Evolutionary conservation across 2,329 filamentous ascomycete genomes (phyloP), one percentile per base, ranked within the genome.

Genomic region (Alternaria sp.): DNA sequence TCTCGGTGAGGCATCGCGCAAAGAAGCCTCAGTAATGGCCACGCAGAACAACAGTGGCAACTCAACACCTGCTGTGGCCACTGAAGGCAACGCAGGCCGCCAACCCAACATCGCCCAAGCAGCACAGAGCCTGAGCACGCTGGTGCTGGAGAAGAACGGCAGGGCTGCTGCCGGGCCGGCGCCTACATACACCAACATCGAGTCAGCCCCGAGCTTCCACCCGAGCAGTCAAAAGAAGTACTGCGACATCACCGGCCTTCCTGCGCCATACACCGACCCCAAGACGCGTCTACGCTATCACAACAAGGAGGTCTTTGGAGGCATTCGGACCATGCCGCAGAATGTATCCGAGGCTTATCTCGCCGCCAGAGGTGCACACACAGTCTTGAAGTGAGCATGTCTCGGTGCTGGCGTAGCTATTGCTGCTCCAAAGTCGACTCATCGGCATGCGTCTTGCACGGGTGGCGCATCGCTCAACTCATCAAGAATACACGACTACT

Each of bases 181-280:
- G 28, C 92, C 92, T 30, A 97, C 96, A 1, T 99, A 98, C 80
- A 97, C 93, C 7, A 98, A 97, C 77, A 96, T 99, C 67, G 96
- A 98, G 80, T 94, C 93, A 51, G 95, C 96, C 4, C 96, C 96
- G 43, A 96, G 92, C 62, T 84, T 98, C 73, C 87, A 88, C 74
- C 87, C 88, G 7, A 91, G 91, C 55, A 91, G 93, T 70, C 88
- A 92, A 76, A 94, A 90, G 81, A 92, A 91, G 74, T 99, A 98
- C 81, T 99, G 96, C 84, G 96, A 99, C 80, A 88, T 99, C 73
- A 99, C 96, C 1, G 96, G 96, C 2, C 83, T 99, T 68, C 89
- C 93, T n/a, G 93, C 94, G 28, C 91, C 92, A 6, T 99, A 99
- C 78, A 89, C 92, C 30, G 96, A 99, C 78, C 96, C 96, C 3